Conservation (phyloP, 768 basidiomycete genomes). For the Trametes punicea region DNA sequence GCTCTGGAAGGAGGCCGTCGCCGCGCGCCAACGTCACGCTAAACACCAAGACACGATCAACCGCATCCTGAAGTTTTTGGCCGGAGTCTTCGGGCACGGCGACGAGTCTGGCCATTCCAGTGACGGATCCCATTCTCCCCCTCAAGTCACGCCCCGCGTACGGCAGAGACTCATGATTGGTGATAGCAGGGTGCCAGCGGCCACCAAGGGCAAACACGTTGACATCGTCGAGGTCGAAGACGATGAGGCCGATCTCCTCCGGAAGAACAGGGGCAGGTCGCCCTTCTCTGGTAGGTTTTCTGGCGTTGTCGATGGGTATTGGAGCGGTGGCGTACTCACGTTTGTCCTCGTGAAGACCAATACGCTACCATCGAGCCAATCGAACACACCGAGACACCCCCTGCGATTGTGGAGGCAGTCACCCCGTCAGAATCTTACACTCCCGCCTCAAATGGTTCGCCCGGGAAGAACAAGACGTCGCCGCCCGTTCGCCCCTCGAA, state of each 20-base stretch:
- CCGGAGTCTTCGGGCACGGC: conserved; percentile 77
- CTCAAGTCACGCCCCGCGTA: conserved; percentile 48
- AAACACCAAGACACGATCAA: conserved; percentile 97
- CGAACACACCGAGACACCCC: conserved; percentile 35
- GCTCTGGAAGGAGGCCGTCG: conserved; percentile 89
- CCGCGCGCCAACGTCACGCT: conserved; percentile 74
- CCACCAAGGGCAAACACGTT: conserved; percentile 36
- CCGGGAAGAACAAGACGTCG: neutral
- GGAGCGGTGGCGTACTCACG: neutral
- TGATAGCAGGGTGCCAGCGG: conserved; percentile 31
- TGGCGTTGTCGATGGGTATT: neutral
- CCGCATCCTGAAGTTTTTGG: conserved; percentile 90
- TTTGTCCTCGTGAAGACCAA: conserved; percentile 28
- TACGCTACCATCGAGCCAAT: conserved; percentile 50
- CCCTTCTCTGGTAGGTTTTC: conserved; percentile 18
- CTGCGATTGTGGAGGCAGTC: conserved; percentile 25
- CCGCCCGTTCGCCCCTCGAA: conserved; percentile 2
- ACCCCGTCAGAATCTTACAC: conserved; percentile 32
- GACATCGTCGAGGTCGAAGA: conserved; percentile 39
- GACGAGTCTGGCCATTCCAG: conserved; percentile 36
- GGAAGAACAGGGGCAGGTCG: neutral
- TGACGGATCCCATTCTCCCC: conserved; percentile 31
- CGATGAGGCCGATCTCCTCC: conserved; percentile 33
- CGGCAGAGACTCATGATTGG: conserved; percentile 68
- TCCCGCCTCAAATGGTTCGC: conserved; percentile 2